A percentile compares a stretch with the other conserved stretches of the same genome.
These are phyloP conservation scores for Lathyrus oleraceus DNA, from an alignment of 306 rosid genomes.

Conservation along the genomic window DNA sequence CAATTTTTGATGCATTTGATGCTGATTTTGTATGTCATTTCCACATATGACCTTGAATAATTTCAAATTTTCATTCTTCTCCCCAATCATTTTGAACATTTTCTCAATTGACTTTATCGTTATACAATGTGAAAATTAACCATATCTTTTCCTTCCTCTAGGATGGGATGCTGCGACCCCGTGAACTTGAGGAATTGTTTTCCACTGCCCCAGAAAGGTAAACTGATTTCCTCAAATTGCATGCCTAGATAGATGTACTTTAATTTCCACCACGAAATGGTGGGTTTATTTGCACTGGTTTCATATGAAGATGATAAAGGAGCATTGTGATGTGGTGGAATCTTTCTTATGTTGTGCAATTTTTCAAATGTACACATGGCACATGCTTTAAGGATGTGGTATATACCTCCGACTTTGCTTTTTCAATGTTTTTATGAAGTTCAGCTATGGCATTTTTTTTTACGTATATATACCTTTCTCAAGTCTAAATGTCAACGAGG, in stretches of 20 bases:
- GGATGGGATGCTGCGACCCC: constrained; percentile 88
- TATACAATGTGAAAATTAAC: constrained; percentile 12
- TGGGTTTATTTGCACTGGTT: constrained; percentile 26
- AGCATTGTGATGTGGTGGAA: background rate
- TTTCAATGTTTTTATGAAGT: constrained; percentile 18
- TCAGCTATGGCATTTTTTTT: constrained; percentile 24
- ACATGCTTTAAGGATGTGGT: background rate
- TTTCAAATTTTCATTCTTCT: constrained; percentile 16
- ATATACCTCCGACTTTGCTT: background rate
- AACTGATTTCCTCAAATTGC: constrained; percentile 15
- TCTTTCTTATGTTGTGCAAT: constrained; percentile 7
- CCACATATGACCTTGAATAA: constrained; percentile 2
- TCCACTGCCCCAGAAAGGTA: constrained; percentile 98
- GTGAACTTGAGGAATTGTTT: constrained; percentile 85
- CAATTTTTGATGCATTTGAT: constrained; percentile 73
- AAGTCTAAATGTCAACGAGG: constrained; percentile 12
- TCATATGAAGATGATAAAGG: background rate
- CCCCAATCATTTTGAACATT: constrained; percentile 14
- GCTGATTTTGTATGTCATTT: constrained; percentile 66
- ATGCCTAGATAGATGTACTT: background rate
- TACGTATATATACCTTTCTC: constrained; percentile 22
- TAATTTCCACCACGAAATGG: background rate
- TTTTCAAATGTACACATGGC: constrained; percentile 3
- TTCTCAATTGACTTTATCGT: background rate
- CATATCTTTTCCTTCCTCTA: constrained; percentile 35